Percentiles rank a stretch among this genome's conserved stretches.
Conservation (phyloP, 805 yeast species). For the Candida maesae region DNA sequence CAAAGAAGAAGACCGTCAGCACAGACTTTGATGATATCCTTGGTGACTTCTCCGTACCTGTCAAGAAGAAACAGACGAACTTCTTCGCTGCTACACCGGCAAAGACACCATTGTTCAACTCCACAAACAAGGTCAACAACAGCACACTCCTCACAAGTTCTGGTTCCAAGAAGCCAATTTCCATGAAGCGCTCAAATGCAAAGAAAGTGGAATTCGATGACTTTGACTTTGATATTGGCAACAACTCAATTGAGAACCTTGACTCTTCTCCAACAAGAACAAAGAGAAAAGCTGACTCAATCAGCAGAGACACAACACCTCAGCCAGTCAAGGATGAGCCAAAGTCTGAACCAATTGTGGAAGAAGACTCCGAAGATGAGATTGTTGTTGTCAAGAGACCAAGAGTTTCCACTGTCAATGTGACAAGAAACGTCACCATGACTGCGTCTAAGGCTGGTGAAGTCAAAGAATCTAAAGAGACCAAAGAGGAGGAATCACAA, state of each 20-base stretch:
- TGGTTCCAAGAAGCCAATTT: slow-evolving; percentile 28
- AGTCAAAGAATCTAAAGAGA: not conserved
- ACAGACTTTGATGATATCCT: slow-evolving; percentile 68
- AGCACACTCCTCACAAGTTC: slow-evolving; percentile 14
- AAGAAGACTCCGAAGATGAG: slow-evolving; percentile 53
- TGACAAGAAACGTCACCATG: slow-evolving; percentile 40
- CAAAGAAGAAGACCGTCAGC: slow-evolving; percentile 41
- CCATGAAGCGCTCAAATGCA: not conserved
- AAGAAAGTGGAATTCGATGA: slow-evolving; percentile 24
- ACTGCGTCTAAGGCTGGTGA: slow-evolving; percentile 25
- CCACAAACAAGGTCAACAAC: slow-evolving; percentile 27
- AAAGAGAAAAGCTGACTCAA: slow-evolving; percentile 6
- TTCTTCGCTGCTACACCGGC: slow-evolving; percentile 15
- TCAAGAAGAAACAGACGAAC: slow-evolving; percentile 14
- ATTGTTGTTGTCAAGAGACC: slow-evolving; percentile 52
- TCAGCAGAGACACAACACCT: slow-evolving; percentile 3
- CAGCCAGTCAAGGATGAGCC: slow-evolving; percentile 19
- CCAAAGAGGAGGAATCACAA: slow-evolving; percentile 10
- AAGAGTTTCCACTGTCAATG: slow-evolving; percentile 39
- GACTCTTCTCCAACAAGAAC: slow-evolving; percentile 37
- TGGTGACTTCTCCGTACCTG: slow-evolving; percentile 30
- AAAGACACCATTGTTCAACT: slow-evolving; percentile 24
- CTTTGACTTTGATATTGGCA: slow-evolving; percentile 25
- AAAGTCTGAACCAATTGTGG: slow-evolving; percentile 25
- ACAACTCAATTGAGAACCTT: slow-evolving; percentile 26